Base-by-base conservation (phyloP, 2,329 filamentous ascomycete genomes). In the Aureobasidium mangrovei region DNA sequence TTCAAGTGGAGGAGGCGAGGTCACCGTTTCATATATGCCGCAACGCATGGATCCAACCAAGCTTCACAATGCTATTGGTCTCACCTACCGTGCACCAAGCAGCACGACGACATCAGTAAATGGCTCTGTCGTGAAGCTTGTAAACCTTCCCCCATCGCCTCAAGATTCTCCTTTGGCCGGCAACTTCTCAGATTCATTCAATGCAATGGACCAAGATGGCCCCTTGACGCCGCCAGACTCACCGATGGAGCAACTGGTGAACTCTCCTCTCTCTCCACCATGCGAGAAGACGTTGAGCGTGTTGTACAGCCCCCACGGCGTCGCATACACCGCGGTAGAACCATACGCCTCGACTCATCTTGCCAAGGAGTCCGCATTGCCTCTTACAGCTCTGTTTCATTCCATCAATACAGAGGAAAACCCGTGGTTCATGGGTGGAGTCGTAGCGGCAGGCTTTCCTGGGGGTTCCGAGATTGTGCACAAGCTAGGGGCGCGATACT, bases 21-120 rank as follows among this genome's bases (percentile, higher is more conserved):
- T 88, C n/a, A 87, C 84, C 0, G 74, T 89, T n/a, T 74, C 83
- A 1, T 82, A 82, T 65, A 77, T 88, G 31, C 72, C 78, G 0
- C 79, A 83, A 52, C 81, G 78, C 62, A 68, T 74, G 45, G 82
- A 86, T 61, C 61, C 83, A 3, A 79, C 78, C 6, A 77, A 79
- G 3, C 63, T 85, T 0, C 83, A 86, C 63, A 80, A 80, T 55
- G 84, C 83, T 8, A 77, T 88, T 59, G 84, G 81, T 10, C 85
- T 89, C 60, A 89, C 85, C 1, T 89, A 88, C 64, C 77, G 78
- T 18, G 77, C 84, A 24, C 81, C 84, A 0, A 70, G 64, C 42
- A 70, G 65, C 32, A 61, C 68, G 3, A 63, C 72, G 24, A 71
- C 65, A 36, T 60, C 64, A 10, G 62, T 59, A 3, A 60, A 65